Conservation (phyloP, 192 early-diverging fungal genomes). For the Umbelopsis vinacea region DNA sequence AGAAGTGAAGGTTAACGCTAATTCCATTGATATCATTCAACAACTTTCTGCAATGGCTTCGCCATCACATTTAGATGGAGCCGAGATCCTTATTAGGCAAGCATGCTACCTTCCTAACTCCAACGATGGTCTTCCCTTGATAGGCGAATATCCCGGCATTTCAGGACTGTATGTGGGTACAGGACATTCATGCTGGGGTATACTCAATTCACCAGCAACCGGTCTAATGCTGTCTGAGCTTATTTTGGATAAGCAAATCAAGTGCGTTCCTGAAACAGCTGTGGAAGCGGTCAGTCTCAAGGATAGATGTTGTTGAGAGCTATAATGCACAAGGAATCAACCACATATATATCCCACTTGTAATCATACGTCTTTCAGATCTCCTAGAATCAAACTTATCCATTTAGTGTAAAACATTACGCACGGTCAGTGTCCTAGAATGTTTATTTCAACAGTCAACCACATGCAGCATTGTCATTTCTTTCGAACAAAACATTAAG, state of each 20-base stretch:
- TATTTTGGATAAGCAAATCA: conserved; percentile 37
- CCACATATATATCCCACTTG: not conserved
- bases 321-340: not conserved
- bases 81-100: conserved; percentile 31
- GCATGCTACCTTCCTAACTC: conserved; percentile 49
- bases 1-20: conserved; percentile 30
- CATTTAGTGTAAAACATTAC: no score
- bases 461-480: no score
- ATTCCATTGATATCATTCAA: conserved; percentile 28
- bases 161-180: conserved; percentile 41
- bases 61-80: conserved; percentile 25
- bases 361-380: not conserved
- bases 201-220: conserved; percentile 45
- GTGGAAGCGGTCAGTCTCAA: conserved; percentile 18
- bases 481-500: no score
- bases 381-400: not conserved
- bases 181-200: conserved; percentile 53
- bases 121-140: conserved; percentile 36
- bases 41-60: conserved; percentile 31
- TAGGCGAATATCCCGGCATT: conserved; percentile 39
- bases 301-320: not conserved
- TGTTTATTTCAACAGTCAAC: no score
- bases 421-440: no score
- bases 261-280: conserved; percentile 27
- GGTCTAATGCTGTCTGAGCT: conserved; percentile 49